Evolutionary conservation across 805 yeast species (phyloP), one percentile per base, ranked within the genome.

Genomic region (Zygosaccharomyces siamensis): DNA sequence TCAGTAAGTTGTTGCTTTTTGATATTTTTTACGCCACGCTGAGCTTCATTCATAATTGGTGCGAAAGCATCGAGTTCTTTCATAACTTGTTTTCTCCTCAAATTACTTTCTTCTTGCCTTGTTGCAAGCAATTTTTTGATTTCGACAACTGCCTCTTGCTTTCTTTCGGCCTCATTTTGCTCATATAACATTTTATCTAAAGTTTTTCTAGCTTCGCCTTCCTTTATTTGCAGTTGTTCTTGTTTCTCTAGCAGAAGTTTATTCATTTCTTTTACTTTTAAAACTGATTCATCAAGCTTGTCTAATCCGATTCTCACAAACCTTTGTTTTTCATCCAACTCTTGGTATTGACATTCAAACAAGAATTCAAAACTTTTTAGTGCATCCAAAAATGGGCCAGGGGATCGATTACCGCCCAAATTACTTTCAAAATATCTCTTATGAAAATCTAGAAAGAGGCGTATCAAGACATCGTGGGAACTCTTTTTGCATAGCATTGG

Each of bases 1-100:
- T 92, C 98, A 1, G 95, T 86, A 37, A 92, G 72, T 60, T 92
- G 97, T 51, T 87, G 95, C 63, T 92, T 92, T 66, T 89, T 89
- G 52, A 92, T 92, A 57, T 88, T 86, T 55, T 86, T 85, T n/a
- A 92, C 98, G 12, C 96, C 95, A 51, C 78, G 72, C 59, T 85
- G 86, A 0, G 98, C 98, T 53, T 85, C 95, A 2, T 78, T 48
- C 5, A 90, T 84, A 0, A 93, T 84, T 0, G 97, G 97, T 59
- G 89, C 93, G 0, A 90, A 95, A 5, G 72, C 68, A 12, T 78
- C 81, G n/a, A 92, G 72, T 48, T 88, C 92, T 5, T 67, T 62
- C 67, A 79, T 61, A 0, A 88, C 96, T 1, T 61, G 55, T 0
- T 65, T 62, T 52, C 79, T 74, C 31, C 95, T 74, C 10, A 65